Evolutionary conservation across 2,329 filamentous ascomycete species (phyloP).

Genomic region (Aspergillus calidoustus): DNA sequence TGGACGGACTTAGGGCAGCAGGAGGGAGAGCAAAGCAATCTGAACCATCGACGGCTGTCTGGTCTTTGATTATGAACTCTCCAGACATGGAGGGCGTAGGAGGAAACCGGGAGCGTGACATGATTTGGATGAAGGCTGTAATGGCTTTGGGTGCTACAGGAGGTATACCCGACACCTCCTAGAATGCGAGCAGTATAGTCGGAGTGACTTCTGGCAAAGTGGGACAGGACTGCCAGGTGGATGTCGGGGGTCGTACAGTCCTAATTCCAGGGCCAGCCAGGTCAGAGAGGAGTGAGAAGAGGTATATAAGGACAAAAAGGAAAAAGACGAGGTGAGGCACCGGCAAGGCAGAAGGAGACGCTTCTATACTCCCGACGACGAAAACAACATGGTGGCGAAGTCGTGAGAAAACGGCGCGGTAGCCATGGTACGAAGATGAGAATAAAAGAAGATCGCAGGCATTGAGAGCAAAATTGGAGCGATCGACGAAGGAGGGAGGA

Average conservation of each 20-base stretch:
- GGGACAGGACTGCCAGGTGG: conserved; percentile 12
- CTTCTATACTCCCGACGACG: conserved; percentile 17
- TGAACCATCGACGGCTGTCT: conserved; percentile 33
- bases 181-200: conserved; percentile 5
- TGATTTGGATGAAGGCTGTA: conserved; percentile 18
- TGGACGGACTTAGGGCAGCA: conserved; percentile 38
- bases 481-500: conserved; percentile 18
- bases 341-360: not conserved
- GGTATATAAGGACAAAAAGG: conserved; percentile 1
- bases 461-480: conserved; percentile 10
- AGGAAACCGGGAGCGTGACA: conserved; percentile 42
- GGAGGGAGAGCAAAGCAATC: conserved; percentile 44
- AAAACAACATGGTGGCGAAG: conserved; percentile 20
- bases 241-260: conserved; percentile 16
- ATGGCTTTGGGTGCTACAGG: not conserved
- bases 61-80: conserved; percentile 43
- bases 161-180: not conserved
- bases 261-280: not conserved
- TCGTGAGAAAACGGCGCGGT: conserved; percentile 16
- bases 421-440: conserved; percentile 13
- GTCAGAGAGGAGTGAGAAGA: not conserved
- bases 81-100: conserved; percentile 46
- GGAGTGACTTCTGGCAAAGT: conserved; percentile 2
- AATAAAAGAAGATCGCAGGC: conserved; percentile 12
- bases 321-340: not conserved